These are phyloP conservation scores for Coffea canephora DNA, from an alignment of 257 asterid genomes.

Conservation along the genomic window DNA sequence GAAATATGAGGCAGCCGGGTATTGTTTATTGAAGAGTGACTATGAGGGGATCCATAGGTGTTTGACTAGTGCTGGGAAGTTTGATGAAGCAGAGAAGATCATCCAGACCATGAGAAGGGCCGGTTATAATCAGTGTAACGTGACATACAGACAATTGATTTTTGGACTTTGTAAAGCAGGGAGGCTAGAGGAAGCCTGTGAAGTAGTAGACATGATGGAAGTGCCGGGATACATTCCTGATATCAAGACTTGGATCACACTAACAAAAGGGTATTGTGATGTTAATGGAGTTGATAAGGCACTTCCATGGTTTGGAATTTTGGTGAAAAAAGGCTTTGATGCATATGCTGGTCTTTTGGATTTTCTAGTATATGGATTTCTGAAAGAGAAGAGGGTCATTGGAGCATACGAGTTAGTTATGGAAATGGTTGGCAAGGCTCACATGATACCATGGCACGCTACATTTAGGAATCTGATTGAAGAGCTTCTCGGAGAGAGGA, in stretches of 20 bases:
- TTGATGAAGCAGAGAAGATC: conserved; percentile 79
- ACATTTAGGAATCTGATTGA: conserved; percentile 70
- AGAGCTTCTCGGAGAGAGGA: conserved; percentile 66
- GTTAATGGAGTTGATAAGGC: conserved; percentile 65
- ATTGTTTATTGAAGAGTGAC: conserved; percentile 52
- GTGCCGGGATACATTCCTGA: conserved; percentile 61
- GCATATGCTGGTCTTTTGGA: conserved; percentile 80
- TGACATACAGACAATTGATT: conserved; percentile 81
- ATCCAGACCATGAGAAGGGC: conserved; percentile 57
- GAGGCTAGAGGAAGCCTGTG: conserved; percentile 70
- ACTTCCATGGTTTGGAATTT: conserved; percentile 56
- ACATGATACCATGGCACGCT: conserved; percentile 82
- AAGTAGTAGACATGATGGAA: conserved; percentile 67
- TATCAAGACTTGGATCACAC: conserved; percentile 85
- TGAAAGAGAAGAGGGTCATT: conserved; percentile 40
- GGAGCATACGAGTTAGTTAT: conserved; percentile 58
- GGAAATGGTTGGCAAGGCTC: conserved; percentile 53
- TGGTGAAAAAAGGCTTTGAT: conserved; percentile 66
- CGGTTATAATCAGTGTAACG: conserved; percentile 78
- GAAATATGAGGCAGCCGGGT: conserved; percentile 65
- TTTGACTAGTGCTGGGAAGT: conserved; percentile 67
- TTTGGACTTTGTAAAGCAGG: conserved; percentile 69
- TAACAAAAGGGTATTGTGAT: conserved; percentile 67
- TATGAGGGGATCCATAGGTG: conserved; percentile 89
- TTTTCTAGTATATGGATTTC: conserved; percentile 62